These are phyloP conservation scores for Metschnikowia santaceciliae DNA, from an alignment of 805 yeast genomes.

Conservation along the genomic window DNA sequence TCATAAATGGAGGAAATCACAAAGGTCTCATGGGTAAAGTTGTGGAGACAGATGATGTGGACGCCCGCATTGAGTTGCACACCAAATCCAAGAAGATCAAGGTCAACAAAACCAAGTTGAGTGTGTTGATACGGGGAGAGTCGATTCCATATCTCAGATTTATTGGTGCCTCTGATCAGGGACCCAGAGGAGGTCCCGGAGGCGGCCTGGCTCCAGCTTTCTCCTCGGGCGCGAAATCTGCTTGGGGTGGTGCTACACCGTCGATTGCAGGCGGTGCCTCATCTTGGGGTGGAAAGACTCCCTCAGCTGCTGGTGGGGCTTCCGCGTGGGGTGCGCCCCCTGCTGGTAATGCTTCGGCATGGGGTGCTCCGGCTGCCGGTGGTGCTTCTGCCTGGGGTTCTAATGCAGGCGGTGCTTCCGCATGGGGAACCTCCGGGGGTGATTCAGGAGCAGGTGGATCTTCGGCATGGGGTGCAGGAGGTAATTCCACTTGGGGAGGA, in stretches of 20 bases:
- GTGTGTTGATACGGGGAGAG: conserved; percentile 66
- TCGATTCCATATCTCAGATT: conserved; percentile 77
- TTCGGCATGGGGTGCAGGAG: conserved; percentile 21
- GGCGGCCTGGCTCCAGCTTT: conserved; percentile 29
- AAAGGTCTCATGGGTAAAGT: conserved; percentile 94
- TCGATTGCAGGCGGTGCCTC: conserved; percentile 37
- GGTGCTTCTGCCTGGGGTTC: conserved; percentile 34
- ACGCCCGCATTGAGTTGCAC: conserved; percentile 90
- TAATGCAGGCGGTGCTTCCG: conserved; percentile 43
- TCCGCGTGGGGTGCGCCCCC: conserved; percentile 36
- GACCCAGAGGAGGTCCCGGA: conserved; percentile 18
- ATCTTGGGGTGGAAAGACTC: conserved; percentile 27
- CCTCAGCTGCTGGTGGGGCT: conserved; percentile 33
- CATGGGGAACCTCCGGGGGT: conserved; percentile 15
- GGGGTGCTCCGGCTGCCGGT: conserved; percentile 24
- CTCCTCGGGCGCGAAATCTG: conserved; percentile 46
- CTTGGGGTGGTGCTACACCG: conserved; percentile 43
- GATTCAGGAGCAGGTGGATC: conserved; percentile 11
- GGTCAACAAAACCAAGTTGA: conserved; percentile 72
- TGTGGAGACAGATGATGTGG: conserved; percentile 87
- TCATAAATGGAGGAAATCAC: conserved; percentile 86
- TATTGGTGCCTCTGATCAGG: conserved; percentile 46
- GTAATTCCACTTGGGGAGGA: conserved; percentile 18
- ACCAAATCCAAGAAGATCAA: conserved; percentile 86
- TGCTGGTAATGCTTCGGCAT: conserved; percentile 24